Conservation (phyloP, 441 rosid genomes). For the Populus hybrid region DNA sequence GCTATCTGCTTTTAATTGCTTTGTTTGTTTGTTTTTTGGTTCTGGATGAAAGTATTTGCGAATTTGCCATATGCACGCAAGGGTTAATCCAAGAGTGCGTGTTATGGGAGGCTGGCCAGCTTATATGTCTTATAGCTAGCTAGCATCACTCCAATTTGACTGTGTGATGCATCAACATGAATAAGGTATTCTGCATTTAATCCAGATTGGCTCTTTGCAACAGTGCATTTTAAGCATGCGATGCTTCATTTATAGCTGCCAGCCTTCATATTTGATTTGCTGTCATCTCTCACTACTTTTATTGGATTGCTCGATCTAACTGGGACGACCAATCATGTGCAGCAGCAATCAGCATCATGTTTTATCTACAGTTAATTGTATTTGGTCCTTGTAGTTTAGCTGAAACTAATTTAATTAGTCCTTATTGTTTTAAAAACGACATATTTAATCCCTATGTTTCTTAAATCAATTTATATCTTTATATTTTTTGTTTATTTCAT, state of each 20-base stretch:
- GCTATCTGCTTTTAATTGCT: too few relatives aligned
- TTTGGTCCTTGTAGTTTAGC: too few relatives aligned
- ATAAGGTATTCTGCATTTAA: background rate
- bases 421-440: too few relatives aligned
- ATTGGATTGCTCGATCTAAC: background rate
- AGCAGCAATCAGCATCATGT: background rate
- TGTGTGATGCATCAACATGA: background rate
- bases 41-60: too few relatives aligned
- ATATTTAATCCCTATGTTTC: too few relatives aligned
- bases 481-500: background rate
- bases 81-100: too few relatives aligned
- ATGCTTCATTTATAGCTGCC: background rate
- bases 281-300: background rate
- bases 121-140: background rate
- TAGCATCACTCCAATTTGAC: background rate
- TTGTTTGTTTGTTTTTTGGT: too few relatives aligned
- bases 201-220: background rate
- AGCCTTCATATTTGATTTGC: background rate
- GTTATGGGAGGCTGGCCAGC: too few relatives aligned
- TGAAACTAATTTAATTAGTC: too few relatives aligned
- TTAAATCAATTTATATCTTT: background rate
- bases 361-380: too few relatives aligned
- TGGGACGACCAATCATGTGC: background rate
- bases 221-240: background rate
- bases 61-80: too few relatives aligned